Conservation (phyloP, 768 basidiomycete species). For the Russula ochroleuca region DNA sequence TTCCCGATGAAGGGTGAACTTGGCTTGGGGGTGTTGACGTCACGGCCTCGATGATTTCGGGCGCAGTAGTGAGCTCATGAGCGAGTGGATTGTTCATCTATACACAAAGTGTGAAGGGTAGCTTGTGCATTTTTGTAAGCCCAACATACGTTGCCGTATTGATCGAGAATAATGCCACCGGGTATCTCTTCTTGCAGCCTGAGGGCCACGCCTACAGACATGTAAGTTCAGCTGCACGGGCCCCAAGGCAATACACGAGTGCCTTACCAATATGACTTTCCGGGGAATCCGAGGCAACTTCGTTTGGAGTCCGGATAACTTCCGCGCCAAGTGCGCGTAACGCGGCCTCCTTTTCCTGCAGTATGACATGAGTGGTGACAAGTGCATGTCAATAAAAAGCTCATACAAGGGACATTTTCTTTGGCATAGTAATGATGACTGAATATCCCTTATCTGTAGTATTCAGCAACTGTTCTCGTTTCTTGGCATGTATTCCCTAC, state of each 20-base stretch:
- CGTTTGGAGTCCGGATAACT: slow-evolving; percentile 90
- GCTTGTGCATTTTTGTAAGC: background rate
- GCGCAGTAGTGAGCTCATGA: slow-evolving; percentile 86
- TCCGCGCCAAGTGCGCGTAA: slow-evolving; percentile 90
- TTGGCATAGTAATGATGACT: slow-evolving; percentile 84
- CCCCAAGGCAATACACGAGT: slow-evolving; percentile 29
- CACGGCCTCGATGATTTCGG: slow-evolving; percentile 84
- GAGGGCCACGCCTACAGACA: slow-evolving; percentile 72
- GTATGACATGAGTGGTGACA: background rate
- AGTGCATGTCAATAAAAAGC: background rate
- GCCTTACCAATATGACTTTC: slow-evolving; percentile 87
- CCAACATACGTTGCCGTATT: slow-evolving; percentile 69
- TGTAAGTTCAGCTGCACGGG: slow-evolving; percentile 72
- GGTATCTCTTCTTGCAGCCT: slow-evolving; percentile 75
- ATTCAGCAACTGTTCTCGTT: slow-evolving; percentile 54
- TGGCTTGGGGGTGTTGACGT: slow-evolving; percentile 57
- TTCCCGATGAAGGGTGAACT: slow-evolving; percentile 56
- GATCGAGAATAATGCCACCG: slow-evolving; percentile 84
- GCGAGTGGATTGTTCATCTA: slow-evolving; percentile 83
- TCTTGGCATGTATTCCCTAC: slow-evolving; percentile 40
- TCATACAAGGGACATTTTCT: slow-evolving; percentile 86
- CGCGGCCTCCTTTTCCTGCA: slow-evolving; percentile 86
- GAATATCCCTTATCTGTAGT: slow-evolving; percentile 70
- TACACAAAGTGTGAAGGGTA: slow-evolving; percentile 15
- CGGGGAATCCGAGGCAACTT: slow-evolving; percentile 83